Percentiles rank a stretch among this genome's conserved stretches.
Evolutionary conservation across 2,329 filamentous ascomycete genomes (phyloP).

Genomic region (Talaromyces sp.): DNA sequence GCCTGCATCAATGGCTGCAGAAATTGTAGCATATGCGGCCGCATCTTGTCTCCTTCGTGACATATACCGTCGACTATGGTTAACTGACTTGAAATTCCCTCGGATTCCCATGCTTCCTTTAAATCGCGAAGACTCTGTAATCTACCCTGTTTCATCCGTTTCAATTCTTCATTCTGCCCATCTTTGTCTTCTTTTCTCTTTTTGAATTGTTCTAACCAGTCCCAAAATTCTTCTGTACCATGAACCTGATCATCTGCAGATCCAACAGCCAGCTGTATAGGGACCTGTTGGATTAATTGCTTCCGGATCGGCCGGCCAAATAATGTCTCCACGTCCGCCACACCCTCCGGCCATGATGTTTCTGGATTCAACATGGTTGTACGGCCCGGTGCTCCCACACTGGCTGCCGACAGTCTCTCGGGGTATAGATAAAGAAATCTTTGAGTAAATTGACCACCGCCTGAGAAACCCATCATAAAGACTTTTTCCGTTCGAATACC

Average conservation of each 20-base stretch:
- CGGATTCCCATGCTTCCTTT: background rate
- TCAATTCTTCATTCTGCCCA: background rate
- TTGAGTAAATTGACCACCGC: slow-evolving; percentile 35
- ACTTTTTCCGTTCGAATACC: slow-evolving; percentile 31
- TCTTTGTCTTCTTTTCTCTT: background rate
- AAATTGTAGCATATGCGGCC: background rate
- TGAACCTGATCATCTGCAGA: background rate
- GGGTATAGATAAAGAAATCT: slow-evolving; percentile 36
- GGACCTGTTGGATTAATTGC: background rate
- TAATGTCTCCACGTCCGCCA: slow-evolving; percentile 4
- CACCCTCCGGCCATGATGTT: slow-evolving; percentile 13
- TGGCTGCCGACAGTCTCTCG: slow-evolving; percentile 29
- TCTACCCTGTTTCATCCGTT: background rate
- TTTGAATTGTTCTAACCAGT: background rate
- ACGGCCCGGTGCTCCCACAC: slow-evolving; percentile 34
- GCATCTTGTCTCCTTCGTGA: background rate
- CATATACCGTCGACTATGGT: background rate
- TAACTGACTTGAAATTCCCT: background rate
- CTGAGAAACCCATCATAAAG: slow-evolving; percentile 33
- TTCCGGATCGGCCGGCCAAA: background rate
- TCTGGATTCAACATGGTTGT: slow-evolving; percentile 28
- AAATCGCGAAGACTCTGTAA: background rate
- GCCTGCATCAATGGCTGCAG: background rate
- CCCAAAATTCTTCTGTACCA: slow-evolving; percentile 1
- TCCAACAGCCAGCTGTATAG: slow-evolving; percentile 11